These are phyloP conservation scores for Candida koratica DNA, from an alignment of 805 yeast species.

Conservation along the genomic window DNA sequence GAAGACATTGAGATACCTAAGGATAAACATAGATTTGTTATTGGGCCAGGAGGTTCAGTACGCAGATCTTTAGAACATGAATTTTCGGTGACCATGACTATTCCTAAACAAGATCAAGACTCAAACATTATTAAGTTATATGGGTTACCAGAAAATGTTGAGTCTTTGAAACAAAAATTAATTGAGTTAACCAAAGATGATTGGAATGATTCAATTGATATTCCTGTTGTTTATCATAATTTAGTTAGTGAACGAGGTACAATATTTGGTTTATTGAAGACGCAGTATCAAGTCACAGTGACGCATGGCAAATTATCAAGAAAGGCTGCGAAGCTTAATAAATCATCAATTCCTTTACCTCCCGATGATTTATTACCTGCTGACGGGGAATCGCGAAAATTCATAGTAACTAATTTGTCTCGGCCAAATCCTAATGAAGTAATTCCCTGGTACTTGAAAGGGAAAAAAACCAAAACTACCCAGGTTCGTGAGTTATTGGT, in stretches of 20 bases:
- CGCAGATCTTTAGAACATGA: slow-evolving; percentile 72
- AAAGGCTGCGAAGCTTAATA: slow-evolving; percentile 49
- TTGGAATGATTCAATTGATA: slow-evolving; percentile 48
- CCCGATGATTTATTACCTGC: slow-evolving; percentile 44
- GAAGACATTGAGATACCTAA: slow-evolving; percentile 59
- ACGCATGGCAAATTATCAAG: slow-evolving; percentile 51
- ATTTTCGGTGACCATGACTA: slow-evolving; percentile 55
- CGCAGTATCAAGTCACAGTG: slow-evolving; percentile 53
- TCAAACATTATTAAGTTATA: slow-evolving; percentile 50
- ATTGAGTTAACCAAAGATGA: slow-evolving; percentile 57
- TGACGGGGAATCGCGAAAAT: slow-evolving; percentile 37
- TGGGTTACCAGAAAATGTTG: slow-evolving; percentile 67
- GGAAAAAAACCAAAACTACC: slow-evolving; percentile 45
- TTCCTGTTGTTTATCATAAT: slow-evolving; percentile 56
- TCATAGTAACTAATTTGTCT: slow-evolving; percentile 35
- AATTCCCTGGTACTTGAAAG: slow-evolving; percentile 69
- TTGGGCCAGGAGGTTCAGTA: slow-evolving; percentile 77
- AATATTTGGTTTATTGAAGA: slow-evolving; percentile 50
- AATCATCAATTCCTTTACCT: slow-evolving; percentile 41
- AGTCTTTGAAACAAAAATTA: slow-evolving; percentile 59
- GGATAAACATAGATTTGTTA: slow-evolving; percentile 67
- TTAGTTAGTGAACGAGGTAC: slow-evolving; percentile 67
- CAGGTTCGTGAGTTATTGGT: slow-evolving; percentile 52
- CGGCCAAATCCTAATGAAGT: slow-evolving; percentile 13
- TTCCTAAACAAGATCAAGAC: slow-evolving; percentile 59